Percentiles rank a stretch among this genome's conserved stretches.
Conservation (phyloP, 176 grass and related monocot genomes). For the Musa acuminata region DNA sequence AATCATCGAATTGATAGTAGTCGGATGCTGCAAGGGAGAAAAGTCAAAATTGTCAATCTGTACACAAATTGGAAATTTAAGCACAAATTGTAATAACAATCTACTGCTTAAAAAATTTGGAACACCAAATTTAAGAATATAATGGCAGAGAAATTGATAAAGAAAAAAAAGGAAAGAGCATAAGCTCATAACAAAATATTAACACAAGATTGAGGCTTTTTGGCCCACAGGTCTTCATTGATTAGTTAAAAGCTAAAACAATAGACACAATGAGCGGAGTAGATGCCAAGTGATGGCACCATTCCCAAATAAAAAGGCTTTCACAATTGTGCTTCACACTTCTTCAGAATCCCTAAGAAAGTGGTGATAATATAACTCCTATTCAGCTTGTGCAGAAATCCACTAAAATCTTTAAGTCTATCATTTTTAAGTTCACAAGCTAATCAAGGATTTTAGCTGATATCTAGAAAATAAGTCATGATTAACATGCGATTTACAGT, state of each 20-base stretch:
- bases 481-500: neutral
- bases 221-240: neutral
- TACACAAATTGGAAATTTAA: neutral
- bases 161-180: neutral
- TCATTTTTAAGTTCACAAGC: neutral
- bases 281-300: neutral
- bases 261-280: neutral
- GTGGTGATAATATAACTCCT: no score
- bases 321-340: neutral
- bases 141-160: neutral
- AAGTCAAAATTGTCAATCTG: neutral
- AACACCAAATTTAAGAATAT: neutral
- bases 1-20: slow-evolving; percentile 88
- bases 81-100: neutral
- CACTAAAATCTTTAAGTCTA: neutral
- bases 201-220: neutral
- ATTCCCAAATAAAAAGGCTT: neutral
- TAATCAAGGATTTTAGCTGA: neutral
- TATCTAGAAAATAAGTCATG: neutral
- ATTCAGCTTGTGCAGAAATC: neutral
- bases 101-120: neutral
- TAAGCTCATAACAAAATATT: no score
- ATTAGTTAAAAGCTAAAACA: neutral
- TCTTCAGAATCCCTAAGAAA: no score
- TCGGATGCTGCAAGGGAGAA: slow-evolving; percentile 54